Evolutionary conservation across 192 early-diverging fungal genomes (phyloP), one percentile per base, ranked within the genome.

Genomic region (Mortierella antarctica): DNA sequence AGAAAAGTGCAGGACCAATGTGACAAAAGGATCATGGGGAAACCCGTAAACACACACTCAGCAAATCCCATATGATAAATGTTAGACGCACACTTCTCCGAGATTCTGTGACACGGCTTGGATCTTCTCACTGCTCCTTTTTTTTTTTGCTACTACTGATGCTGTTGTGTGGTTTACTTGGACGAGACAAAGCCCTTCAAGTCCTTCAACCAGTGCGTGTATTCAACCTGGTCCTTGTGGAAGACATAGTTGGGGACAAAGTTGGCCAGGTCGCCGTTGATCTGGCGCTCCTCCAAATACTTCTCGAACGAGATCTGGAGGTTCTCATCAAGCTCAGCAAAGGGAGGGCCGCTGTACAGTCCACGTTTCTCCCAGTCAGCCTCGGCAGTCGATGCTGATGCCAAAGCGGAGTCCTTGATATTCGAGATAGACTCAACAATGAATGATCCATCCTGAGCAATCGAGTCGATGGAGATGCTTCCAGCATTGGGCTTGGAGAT

Each of bases 201-300:
- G 45, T 91, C 88, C 66, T 92, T 84, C 44, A 99, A 84, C 97
- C 97, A 99, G 71, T 87, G 78, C 14, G 89, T 75, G 82, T 99
- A 99, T 88, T 99, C 97, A 66, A 89, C 84, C 87, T 97, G 96
- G 88, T 99, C 97, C 91, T 98, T 99, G 87, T 88, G 89, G 86
- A 96, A 95, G 67, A 96, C 89, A 85, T 94, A 99, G 73, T 88
- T 89, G 60, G 94, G 91, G 57, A 99, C 89, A 81, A 97, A 97
- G 75, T 91, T 86, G 41, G 95, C 91, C 49, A 97, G 83, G 4
- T 87, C 88, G n/a, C 90, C 87, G 72, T 95, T 91, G 60, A 99
- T 91, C 51, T 93, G 93, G 69, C 96, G 95, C 84, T 97, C 97
- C 56, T 92, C 92, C 64, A 99, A 86, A 84, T 89, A 95, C 62